These are phyloP conservation scores for Petasospora fabianii DNA, from an alignment of 1,139 yeast species.

Conservation along the genomic window DNA sequence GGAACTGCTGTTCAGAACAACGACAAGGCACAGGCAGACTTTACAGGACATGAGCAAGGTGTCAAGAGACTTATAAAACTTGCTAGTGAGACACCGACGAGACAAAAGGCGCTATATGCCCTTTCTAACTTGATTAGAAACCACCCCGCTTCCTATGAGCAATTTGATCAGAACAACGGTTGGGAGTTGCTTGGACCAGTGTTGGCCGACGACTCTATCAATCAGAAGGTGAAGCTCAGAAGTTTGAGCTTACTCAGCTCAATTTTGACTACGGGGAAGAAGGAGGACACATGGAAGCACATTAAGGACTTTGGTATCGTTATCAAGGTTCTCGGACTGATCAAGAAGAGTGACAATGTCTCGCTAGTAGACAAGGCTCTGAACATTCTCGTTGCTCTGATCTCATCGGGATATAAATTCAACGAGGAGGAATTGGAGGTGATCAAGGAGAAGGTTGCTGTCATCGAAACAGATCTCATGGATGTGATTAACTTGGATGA, in stretches of 20 bases:
- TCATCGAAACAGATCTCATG: conserved; percentile 39
- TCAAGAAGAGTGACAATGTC: conserved; percentile 40
- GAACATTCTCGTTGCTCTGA: conserved; percentile 48
- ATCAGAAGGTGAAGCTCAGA: conserved; percentile 47
- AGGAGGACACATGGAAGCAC: conserved; percentile 33
- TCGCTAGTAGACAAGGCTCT: conserved; percentile 61
- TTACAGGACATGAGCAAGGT: conserved; percentile 48
- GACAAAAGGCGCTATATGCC: conserved; percentile 71
- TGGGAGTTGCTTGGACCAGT: conserved; percentile 45
- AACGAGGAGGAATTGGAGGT: conserved; percentile 41
- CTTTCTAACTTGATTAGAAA: conserved; percentile 75
- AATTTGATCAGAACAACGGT: conserved; percentile 60
- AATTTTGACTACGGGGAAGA: conserved; percentile 49
- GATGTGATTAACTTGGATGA: conserved; percentile 54
- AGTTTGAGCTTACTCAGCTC: conserved; percentile 56
- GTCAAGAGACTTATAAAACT: conserved; percentile 43
- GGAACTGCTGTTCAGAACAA: conserved; percentile 95
- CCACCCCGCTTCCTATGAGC: conserved; percentile 49
- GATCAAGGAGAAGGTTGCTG: conserved; percentile 39
- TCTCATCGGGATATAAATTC: conserved; percentile 45
- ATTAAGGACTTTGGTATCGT: conserved; percentile 43
- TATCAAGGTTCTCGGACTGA: conserved; percentile 36
- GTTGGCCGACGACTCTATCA: conserved; percentile 21
- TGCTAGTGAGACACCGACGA: conserved; percentile 29
- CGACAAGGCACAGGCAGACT: conserved; percentile 65